phyloP scores from a whole-genome alignment of 164 flowering plant species.

The Liriodendron chinense region DNA sequence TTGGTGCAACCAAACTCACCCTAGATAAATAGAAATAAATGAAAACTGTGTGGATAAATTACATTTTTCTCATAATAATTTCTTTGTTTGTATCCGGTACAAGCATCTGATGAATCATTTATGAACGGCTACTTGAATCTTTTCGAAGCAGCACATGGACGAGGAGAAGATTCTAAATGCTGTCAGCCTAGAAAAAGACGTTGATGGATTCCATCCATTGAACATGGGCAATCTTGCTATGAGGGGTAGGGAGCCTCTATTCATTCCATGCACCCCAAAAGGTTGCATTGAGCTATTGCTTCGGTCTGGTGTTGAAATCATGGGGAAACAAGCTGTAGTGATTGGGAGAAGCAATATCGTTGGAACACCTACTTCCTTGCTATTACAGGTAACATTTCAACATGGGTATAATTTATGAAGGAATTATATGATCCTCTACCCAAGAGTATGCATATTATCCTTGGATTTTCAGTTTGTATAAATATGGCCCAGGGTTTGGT shows the following conservation, averaged over 20 bases:
- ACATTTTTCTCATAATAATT: background rate
- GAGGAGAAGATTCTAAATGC: constrained; percentile 54
- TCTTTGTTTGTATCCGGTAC: background rate
- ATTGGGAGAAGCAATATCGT: constrained; percentile 87
- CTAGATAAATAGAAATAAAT: too few relatives aligned
- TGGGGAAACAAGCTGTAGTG: constrained; percentile 76
- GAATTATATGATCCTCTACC: background rate
- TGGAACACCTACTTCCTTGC: constrained; percentile 72
- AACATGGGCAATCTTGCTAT: constrained; percentile 83
- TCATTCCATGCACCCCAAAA: constrained; percentile 80
- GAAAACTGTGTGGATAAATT: background rate
- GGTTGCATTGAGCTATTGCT: constrained; percentile 75
- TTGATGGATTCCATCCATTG: constrained; percentile 85
- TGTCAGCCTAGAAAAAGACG: constrained; percentile 75
- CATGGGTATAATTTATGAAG: background rate
- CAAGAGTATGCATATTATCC: background rate
- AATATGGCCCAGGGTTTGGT: background rate
- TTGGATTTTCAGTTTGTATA: background rate
- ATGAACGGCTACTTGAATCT: constrained; percentile 13
- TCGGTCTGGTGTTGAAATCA: constrained; percentile 54
- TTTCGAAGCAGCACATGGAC: constrained; percentile 63
- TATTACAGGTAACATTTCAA: constrained; percentile 55
- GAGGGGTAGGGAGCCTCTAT: constrained; percentile 76
- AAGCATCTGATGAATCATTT: background rate
- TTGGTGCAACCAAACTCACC: too few relatives aligned